Base-by-base conservation (phyloP, 768 basidiomycete species). In the Clitopilus passeckerianus region DNA sequence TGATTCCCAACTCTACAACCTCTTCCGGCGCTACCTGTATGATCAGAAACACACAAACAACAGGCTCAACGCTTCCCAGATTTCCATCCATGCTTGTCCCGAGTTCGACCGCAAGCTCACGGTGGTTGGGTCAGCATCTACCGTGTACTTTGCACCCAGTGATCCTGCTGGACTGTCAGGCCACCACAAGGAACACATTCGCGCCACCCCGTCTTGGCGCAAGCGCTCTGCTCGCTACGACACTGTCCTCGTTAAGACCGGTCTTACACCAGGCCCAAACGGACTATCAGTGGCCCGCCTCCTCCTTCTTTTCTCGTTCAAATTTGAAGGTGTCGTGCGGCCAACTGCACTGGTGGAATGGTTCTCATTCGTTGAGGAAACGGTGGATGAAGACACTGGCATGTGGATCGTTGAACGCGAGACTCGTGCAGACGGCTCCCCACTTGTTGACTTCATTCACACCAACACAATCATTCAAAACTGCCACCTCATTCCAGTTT, bases 61-160 rank as follows among this genome's bases (percentile, higher is more conserved):
- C 43, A n/a, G 14, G 12, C 59, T 53, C 60, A 5, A 59, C 67
- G 5, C n/a, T 55, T 53, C n/a, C 54, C 66, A 43, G 54, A 34
- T 20, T 9, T 22, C 12, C 4, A 56, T 34, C 22, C 50, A 57
- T 27, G 54, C 65, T 15, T 60, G 64, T 15, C 52, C 67, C 14
- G 44, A 63, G 18, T 12, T 68, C 24, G 56, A 58, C 6, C 16
- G 54, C 2, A 63, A 53, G 20, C 56, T 74, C 35, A 57, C 57
- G 14, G 57, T 70, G 4, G 74, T 65, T 55, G 61, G 63, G 41
- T 73, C 74, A 18, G 74, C 73, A 0, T 34, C 62, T 18, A 67
- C 74, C 2, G 60, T 50, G 0, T 75, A 69, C 56, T 70, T 68
- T 61, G 70, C 75, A 5, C 75, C 76, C 15, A 77, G 76, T 65